Evolutionary conservation across 805 yeast species (phyloP).

Genomic region (Zygoascus flipseniorum): DNA sequence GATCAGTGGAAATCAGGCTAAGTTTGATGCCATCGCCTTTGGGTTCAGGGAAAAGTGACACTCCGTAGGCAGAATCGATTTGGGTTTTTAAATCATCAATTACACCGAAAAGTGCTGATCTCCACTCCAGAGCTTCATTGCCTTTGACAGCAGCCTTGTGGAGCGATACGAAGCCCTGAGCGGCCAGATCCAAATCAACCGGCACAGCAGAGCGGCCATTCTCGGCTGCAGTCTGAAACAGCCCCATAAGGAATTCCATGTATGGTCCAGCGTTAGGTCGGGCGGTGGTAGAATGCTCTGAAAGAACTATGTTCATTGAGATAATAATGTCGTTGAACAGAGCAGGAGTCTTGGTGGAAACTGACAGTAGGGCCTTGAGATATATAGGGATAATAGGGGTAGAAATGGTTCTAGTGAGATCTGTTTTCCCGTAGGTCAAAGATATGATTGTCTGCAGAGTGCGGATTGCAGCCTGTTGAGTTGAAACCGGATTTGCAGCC

Average conservation of each 20-base stretch:
- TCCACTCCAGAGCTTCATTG: constrained; percentile 41
- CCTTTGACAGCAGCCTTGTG: constrained; percentile 50
- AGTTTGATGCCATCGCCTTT: neutral
- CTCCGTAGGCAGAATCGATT: neutral
- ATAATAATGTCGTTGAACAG: constrained; percentile 31
- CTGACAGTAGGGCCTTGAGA: constrained; percentile 43
- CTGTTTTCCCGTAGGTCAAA: constrained; percentile 59
- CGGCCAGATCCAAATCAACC: constrained; percentile 33
- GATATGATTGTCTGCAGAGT: constrained; percentile 21
- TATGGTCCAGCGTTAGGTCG: constrained; percentile 67
- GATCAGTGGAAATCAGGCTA: neutral
- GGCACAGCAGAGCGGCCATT: constrained; percentile 22
- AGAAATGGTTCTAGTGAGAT: constrained; percentile 71
- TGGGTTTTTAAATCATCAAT: constrained; percentile 9
- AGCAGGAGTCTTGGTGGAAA: constrained; percentile 33
- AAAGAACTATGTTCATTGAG: constrained; percentile 37
- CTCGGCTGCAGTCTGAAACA: constrained; percentile 30
- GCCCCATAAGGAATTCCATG: constrained; percentile 35
- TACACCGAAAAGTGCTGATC: constrained; percentile 38
- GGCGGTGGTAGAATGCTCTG: constrained; percentile 66
- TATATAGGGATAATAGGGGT: constrained; percentile 69
- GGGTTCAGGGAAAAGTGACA: neutral
- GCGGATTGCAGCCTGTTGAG: constrained; percentile 24
- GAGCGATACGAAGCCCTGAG: constrained; percentile 45
- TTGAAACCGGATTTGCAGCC: constrained; percentile 19